These are phyloP conservation scores for Taphrina flavorubra DNA, from an alignment of 1,139 yeast species.

Conservation along the genomic window DNA sequence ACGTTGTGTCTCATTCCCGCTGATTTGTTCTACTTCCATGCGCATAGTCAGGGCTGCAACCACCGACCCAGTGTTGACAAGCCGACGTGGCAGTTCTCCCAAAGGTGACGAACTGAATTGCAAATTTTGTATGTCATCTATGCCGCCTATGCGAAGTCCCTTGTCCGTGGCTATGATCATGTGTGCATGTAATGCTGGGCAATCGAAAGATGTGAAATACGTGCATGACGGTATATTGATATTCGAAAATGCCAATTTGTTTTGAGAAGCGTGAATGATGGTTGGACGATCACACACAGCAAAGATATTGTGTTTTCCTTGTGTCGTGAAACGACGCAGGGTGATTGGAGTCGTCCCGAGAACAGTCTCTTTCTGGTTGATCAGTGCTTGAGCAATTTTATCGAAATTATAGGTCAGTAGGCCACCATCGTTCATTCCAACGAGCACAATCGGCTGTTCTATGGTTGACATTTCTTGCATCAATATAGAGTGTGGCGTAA, in stretches of 20 bases:
- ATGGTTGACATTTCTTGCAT: slow-evolving; percentile 42
- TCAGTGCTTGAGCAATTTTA: slow-evolving; percentile 25
- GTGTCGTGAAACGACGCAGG: slow-evolving; percentile 40
- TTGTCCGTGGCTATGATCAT: slow-evolving; percentile 45
- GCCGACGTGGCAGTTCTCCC: slow-evolving; percentile 46
- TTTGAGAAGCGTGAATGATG: slow-evolving; percentile 44
- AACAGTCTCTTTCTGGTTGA: slow-evolving; percentile 41
- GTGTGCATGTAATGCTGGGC: slow-evolving; percentile 25
- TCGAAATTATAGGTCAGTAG: slow-evolving; percentile 41
- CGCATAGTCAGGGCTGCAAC: slow-evolving; percentile 45
- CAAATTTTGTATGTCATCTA: slow-evolving; percentile 46
- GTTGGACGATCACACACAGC: slow-evolving; percentile 46
- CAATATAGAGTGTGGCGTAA: slow-evolving; percentile 44
- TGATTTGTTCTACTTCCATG: slow-evolving; percentile 44
- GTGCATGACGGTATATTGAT: slow-evolving; percentile 43
- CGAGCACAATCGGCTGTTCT: slow-evolving; percentile 40
- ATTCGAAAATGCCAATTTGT: slow-evolving; percentile 43
- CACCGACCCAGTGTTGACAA: slow-evolving; percentile 35
- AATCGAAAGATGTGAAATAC: slow-evolving; percentile 35
- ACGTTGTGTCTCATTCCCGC: slow-evolving; percentile 45
- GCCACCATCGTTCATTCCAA: slow-evolving; percentile 47
- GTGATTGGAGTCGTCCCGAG: slow-evolving; percentile 46
- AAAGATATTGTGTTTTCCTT: slow-evolving; percentile 38
- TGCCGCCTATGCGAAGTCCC: slow-evolving; percentile 43
- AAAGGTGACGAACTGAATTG: slow-evolving; percentile 46